Conservation (phyloP, 495 filamentous ascomycete genomes). For the Penicillium cosmopolitanum region DNA sequence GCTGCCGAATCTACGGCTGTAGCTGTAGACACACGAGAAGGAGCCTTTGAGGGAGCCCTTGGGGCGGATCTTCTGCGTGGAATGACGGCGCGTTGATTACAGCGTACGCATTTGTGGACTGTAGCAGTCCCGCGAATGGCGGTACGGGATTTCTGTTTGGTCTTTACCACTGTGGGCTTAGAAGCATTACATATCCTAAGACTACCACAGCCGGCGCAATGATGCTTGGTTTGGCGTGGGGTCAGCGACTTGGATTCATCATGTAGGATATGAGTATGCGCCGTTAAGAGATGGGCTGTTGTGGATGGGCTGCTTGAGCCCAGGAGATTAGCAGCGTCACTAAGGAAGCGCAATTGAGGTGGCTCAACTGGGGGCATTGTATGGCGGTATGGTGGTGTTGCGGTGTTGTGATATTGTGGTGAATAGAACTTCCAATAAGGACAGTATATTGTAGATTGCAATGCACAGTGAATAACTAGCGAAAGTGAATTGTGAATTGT, state of each 20-base stretch:
- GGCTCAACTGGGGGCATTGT: slow-evolving; percentile 41
- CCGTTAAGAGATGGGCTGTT: slow-evolving; percentile 49
- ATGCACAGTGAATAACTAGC: no score
- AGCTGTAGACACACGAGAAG: slow-evolving; percentile 11
- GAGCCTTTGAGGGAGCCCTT: slow-evolving; percentile 24
- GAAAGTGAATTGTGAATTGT: no score
- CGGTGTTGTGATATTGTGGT: no score
- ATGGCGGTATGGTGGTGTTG: slow-evolving; percentile 4
- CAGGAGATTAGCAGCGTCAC: slow-evolving; percentile 48
- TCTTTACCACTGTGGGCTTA: slow-evolving; percentile 33
- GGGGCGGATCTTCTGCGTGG: slow-evolving; percentile 19
- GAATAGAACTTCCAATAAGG: neutral
- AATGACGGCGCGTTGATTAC: slow-evolving; percentile 38
- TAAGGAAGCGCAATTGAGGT: slow-evolving; percentile 47
- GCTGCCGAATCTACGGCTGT: neutral
- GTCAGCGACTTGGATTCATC: slow-evolving; percentile 45
- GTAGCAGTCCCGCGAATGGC: slow-evolving; percentile 21
- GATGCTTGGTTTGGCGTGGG: slow-evolving; percentile 39
- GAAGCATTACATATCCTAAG: slow-evolving; percentile 47
- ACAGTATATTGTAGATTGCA: no score
- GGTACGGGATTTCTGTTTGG: slow-evolving; percentile 26
- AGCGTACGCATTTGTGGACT: slow-evolving; percentile 46
- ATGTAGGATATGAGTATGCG: slow-evolving; percentile 45
- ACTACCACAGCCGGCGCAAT: slow-evolving; percentile 58
- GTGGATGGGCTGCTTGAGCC: slow-evolving; percentile 48